Evolutionary conservation across 106 monocot genomes (phyloP), one percentile per base, ranked within the genome.

Genomic region (Posidonia australis): DNA sequence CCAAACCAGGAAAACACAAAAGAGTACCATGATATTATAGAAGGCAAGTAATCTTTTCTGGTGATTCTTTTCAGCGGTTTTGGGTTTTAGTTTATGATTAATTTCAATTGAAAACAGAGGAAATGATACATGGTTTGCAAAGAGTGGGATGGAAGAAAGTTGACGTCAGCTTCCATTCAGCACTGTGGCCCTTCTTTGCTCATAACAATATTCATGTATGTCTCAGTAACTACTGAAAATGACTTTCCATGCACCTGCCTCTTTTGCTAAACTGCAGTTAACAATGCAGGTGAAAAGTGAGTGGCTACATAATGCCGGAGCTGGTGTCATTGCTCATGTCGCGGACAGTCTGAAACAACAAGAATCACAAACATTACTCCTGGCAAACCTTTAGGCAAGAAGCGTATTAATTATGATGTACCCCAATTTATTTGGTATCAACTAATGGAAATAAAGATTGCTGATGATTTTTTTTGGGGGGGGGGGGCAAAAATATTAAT

Each of bases 131-230:
- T 14, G 91, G 98, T 0, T 69, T 99, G 41, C 98, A 99, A 65
- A 85, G 87, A 59, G 48, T 99, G 51, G 87, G 91, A 70, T 99
- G 98, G 90, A 88, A 77, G 77, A 99, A 99, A 63, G 91, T 99
- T 43, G 98, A 99, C 54, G 88, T 99, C 63, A 99, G 85, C 57
- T 98, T 99, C 63, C 98, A 91, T 62, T 75, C 87, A 12, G 64
- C 91, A 41, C 68, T 71, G 20, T 99, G 87, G 88, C 87, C 91
- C 19, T 99, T 91, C 74, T 85, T 83, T 47, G 91, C 98, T 62
- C 98, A 99, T 45, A 88, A 99, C 31, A 87, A 85, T 67, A 88
- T 99, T n/a, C 85, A 99, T 74, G 87, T 91, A 91, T 62, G 78
- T 13, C 65, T 56, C 18, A 17, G 18, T 60, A 44, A 24, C 0